A percentile compares a stretch with the other conserved stretches of the same genome.
Evolutionary conservation across 805 yeast species (phyloP).

Genomic region (Zygosaccharomyces kombuchaensis): DNA sequence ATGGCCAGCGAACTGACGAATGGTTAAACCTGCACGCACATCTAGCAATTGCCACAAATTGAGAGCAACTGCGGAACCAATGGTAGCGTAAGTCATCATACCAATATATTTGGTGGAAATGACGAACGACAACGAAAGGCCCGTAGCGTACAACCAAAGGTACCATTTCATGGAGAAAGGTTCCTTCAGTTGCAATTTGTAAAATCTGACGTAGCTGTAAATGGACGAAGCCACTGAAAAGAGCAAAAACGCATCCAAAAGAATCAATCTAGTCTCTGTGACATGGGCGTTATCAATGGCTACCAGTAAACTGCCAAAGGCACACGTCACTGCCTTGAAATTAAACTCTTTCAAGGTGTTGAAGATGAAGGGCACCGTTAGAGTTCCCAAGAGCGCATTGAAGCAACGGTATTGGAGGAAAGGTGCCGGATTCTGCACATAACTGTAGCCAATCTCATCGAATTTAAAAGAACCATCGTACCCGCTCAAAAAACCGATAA

Average conservation of each 20-base stretch:
- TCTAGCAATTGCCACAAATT: slow-evolving; percentile 90
- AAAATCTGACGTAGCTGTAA: slow-evolving; percentile 73
- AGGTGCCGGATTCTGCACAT: slow-evolving; percentile 75
- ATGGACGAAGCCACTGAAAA: slow-evolving; percentile 78
- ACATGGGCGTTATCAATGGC: slow-evolving; percentile 88
- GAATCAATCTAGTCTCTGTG: slow-evolving; percentile 82
- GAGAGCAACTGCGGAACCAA: slow-evolving; percentile 79
- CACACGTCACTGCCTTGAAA: slow-evolving; percentile 71
- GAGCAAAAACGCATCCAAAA: slow-evolving; percentile 86
- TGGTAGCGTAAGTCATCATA: slow-evolving; percentile 79
- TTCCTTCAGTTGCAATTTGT: slow-evolving; percentile 53
- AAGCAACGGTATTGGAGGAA: slow-evolving; percentile 77
- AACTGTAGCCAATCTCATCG: slow-evolving; percentile 81
- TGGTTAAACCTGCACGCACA: slow-evolving; percentile 56
- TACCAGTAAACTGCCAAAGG: slow-evolving; percentile 70
- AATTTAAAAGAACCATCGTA: slow-evolving; percentile 91
- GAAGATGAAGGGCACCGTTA: slow-evolving; percentile 80
- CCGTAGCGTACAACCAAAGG: slow-evolving; percentile 80
- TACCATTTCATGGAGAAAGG: slow-evolving; percentile 80
- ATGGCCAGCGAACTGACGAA: slow-evolving; percentile 59
- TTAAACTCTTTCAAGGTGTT: slow-evolving; percentile 81
- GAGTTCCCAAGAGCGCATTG: slow-evolving; percentile 74
- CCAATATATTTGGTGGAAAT: slow-evolving; percentile 97
- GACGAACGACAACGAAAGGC: slow-evolving; percentile 81
- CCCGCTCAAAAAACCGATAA: slow-evolving; percentile 83